Evolutionary conservation across 352 stramenopile species (phyloP).

Genomic region (Phytopythium delawarense): DNA sequence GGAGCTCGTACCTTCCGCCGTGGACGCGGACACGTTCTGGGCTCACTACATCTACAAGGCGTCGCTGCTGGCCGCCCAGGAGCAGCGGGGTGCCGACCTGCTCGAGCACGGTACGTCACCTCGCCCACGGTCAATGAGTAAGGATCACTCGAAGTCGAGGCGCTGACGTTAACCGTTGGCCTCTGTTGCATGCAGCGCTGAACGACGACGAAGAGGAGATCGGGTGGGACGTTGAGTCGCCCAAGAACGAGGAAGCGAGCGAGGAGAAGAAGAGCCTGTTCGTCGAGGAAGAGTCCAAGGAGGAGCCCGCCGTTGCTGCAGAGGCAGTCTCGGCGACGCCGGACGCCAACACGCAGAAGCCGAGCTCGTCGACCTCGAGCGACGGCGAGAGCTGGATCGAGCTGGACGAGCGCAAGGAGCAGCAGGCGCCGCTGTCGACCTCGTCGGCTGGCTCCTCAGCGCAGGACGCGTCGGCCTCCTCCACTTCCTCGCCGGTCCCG

Average conservation of each 20-base stretch:
- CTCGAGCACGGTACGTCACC: constrained; percentile 48
- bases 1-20: constrained; percentile 50
- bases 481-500: constrained; percentile 1
- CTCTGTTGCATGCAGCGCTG: constrained; percentile 24
- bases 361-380: constrained; percentile 33
- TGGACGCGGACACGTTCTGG: constrained; percentile 59
- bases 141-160: neutral
- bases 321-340: neutral
- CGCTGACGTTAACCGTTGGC: constrained; percentile 5
- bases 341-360: neutral
- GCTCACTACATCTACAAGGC: constrained; percentile 75
- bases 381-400: constrained; percentile 69
- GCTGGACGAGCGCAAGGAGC: constrained; percentile 53
- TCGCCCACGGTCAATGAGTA: neutral
- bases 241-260: constrained; percentile 27
- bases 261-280: constrained; percentile 34
- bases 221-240: constrained; percentile 62
- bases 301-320: constrained; percentile 15
- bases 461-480: neutral
- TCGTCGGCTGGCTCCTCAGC: constrained; percentile 40
- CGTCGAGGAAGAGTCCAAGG: constrained; percentile 37
- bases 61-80: constrained; percentile 58
- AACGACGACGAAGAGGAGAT: constrained; percentile 70
- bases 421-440: constrained; percentile 29
- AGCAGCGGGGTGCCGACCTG: constrained; percentile 56